A percentile compares a stretch with the other conserved stretches of the same genome.
Conservation (phyloP, 768 basidiomycete species). For the Dacryopinax spathularia region DNA sequence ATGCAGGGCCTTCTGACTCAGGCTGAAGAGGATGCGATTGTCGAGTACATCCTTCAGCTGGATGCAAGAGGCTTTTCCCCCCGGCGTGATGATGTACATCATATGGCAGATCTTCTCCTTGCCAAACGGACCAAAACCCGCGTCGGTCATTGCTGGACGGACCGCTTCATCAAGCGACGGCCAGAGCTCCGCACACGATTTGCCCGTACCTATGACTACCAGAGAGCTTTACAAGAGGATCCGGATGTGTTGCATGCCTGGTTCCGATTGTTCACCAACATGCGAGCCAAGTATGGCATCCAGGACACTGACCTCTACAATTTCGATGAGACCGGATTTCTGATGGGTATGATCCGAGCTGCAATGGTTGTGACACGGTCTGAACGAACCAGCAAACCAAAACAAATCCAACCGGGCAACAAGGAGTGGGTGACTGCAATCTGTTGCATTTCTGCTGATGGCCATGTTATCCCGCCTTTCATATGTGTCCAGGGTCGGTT, state of each 20-base stretch:
- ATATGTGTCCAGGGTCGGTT: neutral
- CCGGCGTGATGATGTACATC: neutral
- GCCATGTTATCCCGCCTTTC: neutral
- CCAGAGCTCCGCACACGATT: neutral
- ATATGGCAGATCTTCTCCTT: neutral
- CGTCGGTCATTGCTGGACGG: neutral
- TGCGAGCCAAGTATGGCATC: neutral
- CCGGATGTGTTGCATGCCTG: neutral
- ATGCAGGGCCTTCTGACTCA: neutral
- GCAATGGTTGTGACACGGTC: neutral
- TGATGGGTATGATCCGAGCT: neutral
- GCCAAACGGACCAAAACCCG: neutral
- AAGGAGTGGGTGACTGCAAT: neutral
- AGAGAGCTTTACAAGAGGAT: neutral
- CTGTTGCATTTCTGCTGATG: neutral
- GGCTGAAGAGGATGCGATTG: neutral
- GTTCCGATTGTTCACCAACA: neutral
- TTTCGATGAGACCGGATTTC: neutral
- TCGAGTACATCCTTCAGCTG: neutral
- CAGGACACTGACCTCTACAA: neutral
- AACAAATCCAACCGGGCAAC: neutral
- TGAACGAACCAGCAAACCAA: neutral
- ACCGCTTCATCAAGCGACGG: neutral
- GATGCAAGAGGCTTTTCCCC: neutral
- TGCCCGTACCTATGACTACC: neutral